Evolutionary conservation across 805 yeast species (phyloP), one percentile per base, ranked within the genome.

Genomic region (Candida lessepsii): DNA sequence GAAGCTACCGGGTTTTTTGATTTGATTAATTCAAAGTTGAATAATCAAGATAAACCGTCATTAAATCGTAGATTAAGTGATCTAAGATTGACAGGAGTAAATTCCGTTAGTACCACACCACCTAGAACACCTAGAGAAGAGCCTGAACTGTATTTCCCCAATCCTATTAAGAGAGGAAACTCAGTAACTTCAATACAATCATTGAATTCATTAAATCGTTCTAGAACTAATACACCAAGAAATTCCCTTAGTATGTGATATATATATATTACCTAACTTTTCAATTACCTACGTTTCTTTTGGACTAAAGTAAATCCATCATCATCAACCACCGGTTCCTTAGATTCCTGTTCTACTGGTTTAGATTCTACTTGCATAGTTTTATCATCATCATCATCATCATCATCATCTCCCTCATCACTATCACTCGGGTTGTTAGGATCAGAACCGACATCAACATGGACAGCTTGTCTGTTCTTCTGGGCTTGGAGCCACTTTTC

Each of bases 271-370:
- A n/a, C n/a, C n/a, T 29, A 18, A 20, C 28, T 10, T 37, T 3
- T 31, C 17, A 19, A 39, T 59, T 75, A 73, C 59, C 74, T 72
- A 6, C 53, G 81, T 54, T 78, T 81, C 55, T 77, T 81, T 53
- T 81, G 88, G 3, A 91, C 97, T 45, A 88, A 63, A 52, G 89
- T 93, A 56, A 91, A 91, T 1, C 98, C 99, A 57, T 91, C 98
- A 24, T 91, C 98, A 57, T 91, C 98, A 7, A 91, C 73, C 8
- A 84, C 57, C 2, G 96, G 95, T 9, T 73, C 85, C 14, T 62
- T 62, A 18, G 17, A 18, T 28, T 32, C 27, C 11, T 18, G 35
- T 27, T 9, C 9, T 20, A 13, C 17, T 4, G 14, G 24, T 20
- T 9, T 16, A 9, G 9, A 3, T 33, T 62, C 65, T 2, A 61